Evolutionary conservation across 768 basidiomycete genomes (phyloP), one percentile per base, ranked within the genome.

Genomic region (Cantharellus anzutake): DNA sequence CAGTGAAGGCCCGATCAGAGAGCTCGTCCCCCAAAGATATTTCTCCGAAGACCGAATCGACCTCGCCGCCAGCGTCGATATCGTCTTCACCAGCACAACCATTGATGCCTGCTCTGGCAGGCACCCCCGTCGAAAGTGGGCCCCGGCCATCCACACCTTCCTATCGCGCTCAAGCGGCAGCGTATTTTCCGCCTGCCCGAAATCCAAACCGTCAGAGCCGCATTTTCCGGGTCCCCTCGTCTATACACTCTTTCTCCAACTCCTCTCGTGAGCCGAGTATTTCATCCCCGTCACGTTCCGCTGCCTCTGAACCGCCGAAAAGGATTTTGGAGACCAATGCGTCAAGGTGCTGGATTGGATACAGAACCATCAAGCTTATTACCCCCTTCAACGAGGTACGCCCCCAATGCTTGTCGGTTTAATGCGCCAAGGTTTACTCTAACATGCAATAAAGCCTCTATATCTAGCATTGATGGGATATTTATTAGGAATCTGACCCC

Each of bases 381-480:
- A 29, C 20, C 20, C 20, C 20, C 20, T 29, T 29, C 20, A 29
- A 29, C 20, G 20, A 29, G 1, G 20, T 1, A 29, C 20, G 20
- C 20, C 20, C 20, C 20, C 20, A 29, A 29, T 29, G 20, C 20
- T 29, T 29, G 20, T 29, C 20, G 20, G 20, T 29, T 29, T 29
- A 29, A 29, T 29, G 20, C 20, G 20, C 20, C 20, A 29, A 29
- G 20, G 20, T 29, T 29, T 29, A 29, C 20, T 29, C 20, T 29
- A 29, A 29, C 20, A 29, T 29, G 20, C 20, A 29, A 29, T 29
- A 29, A 29, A 29, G 20, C 20, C 20, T 55, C 52, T 62, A 62
- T 4, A 64, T 65, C 20, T 61, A 64, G 35, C 64, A 66, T 57
- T 48, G 60, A 57, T 41, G 61, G 63, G 35, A 58, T 66, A 35